Conservation (phyloP, 495 filamentous ascomycete genomes). For the Diplogelasinospora grovesii region DNA sequence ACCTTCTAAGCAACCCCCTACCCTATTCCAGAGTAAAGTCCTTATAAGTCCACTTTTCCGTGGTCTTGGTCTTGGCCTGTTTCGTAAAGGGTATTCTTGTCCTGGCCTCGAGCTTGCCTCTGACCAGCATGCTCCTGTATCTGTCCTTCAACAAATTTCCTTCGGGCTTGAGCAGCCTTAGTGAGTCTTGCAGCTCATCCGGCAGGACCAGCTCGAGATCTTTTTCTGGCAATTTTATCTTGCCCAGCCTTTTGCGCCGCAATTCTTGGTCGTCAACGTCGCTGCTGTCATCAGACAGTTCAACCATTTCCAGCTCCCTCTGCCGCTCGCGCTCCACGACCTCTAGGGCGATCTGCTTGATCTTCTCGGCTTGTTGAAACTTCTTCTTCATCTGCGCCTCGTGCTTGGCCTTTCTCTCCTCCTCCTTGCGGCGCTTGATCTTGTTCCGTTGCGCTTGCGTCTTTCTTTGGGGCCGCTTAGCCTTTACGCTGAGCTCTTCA, state of each 20-base stretch:
- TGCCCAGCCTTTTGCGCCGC: constrained; percentile 71
- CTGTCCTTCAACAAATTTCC: constrained; percentile 88
- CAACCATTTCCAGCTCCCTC: constrained; percentile 29
- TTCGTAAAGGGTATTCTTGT: constrained; percentile 69
- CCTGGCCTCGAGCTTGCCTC: constrained; percentile 81
- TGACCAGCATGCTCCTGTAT: constrained; percentile 78
- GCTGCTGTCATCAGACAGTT: constrained; percentile 36
- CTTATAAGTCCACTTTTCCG: constrained; percentile 96
- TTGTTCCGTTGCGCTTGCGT: constrained; percentile 80
- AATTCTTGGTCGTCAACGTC: constrained; percentile 56
- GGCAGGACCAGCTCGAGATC: constrained; percentile 82
- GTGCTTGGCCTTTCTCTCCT: constrained; percentile 63
- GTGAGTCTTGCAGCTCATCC: constrained; percentile 87
- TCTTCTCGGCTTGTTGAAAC: constrained; percentile 56
- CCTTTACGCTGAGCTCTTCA: constrained; percentile 57
- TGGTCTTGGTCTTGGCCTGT: constrained; percentile 68
- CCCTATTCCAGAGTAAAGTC: too few species aligned
- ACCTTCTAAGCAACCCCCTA: too few species aligned
- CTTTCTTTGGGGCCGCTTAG: constrained; percentile 74
- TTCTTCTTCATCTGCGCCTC: constrained; percentile 65
- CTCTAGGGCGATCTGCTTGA: constrained; percentile 58
- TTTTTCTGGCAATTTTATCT: constrained; percentile 67
- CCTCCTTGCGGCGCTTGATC: constrained; percentile 78
- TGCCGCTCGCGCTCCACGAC: constrained; percentile 52
- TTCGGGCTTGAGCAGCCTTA: constrained; percentile 85